These are phyloP conservation scores for Blastobotrys robertii DNA, from an alignment of 805 yeast species.

Conservation along the genomic window DNA sequence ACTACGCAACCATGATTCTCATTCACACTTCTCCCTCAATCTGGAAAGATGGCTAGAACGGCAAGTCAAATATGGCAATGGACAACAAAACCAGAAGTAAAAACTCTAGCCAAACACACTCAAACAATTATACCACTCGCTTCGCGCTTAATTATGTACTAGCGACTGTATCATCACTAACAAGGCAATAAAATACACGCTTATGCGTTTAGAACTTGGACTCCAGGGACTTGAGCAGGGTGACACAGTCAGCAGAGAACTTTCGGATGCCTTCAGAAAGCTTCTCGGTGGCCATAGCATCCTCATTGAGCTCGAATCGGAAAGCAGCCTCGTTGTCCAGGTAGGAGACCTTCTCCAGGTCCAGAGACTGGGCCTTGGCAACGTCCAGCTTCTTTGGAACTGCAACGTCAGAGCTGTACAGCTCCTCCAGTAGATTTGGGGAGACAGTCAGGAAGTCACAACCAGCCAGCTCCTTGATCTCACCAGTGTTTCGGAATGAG, in stretches of 20 bases:
- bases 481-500: slow-evolving; percentile 95
- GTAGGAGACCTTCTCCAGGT: slow-evolving; percentile 63
- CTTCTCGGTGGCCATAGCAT: slow-evolving; percentile 98
- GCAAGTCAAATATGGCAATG: too few species aligned
- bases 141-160: too few species aligned
- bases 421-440: slow-evolving; percentile 84
- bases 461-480: slow-evolving; percentile 95
- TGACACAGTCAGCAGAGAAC: slow-evolving; percentile 86
- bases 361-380: slow-evolving; percentile 43
- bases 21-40: too few species aligned
- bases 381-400: slow-evolving; percentile 80
- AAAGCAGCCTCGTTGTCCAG: slow-evolving; percentile 80
- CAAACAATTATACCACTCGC: too few species aligned
- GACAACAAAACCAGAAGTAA: too few species aligned
- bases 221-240: slow-evolving; percentile 41
- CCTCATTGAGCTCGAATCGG: slow-evolving; percentile 89
- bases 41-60: too few species aligned
- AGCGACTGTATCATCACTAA: too few species aligned
- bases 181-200: too few species aligned
- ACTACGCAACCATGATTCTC: too few species aligned
- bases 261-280: slow-evolving; percentile 96
- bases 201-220: slow-evolving; percentile 1
- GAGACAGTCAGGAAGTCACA: slow-evolving; percentile 93
- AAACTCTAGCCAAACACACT: too few species aligned
- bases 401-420: slow-evolving; percentile 62